Evolutionary conservation across 805 yeast genomes (phyloP), one percentile per base, ranked within the genome.

Genomic region (Barnettozyma siamensis): DNA sequence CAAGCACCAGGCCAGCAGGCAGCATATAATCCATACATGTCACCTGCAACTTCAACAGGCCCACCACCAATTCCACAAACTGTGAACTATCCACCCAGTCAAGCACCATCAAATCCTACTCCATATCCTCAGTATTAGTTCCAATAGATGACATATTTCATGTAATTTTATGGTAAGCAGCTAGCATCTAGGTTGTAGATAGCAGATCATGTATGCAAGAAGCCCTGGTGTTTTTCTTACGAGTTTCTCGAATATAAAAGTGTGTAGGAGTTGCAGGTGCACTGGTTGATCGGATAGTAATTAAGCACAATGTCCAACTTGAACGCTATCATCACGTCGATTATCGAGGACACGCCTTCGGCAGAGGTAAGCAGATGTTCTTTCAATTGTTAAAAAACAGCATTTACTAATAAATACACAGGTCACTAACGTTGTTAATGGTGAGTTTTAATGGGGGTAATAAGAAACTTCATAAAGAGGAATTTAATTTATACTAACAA

Each of bases 261-360:
- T n/a, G n/a, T n/a, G n/a, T n/a, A n/a, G n/a, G n/a, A n/a, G n/a
- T n/a, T n/a, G n/a, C n/a, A n/a, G n/a, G n/a, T n/a, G n/a, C 26
- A 7, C 7, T 23, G 10, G 7, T 26, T 26, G 29, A 26, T 26
- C 8, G 11, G 11, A 15, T 12, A 11, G 13, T 16, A 9, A 30
- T 16, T 17, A 16, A 15, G 11, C 9, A 16, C 12, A 23, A 46
- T 46, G 50, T 37, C 46, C 7, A 46, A 31, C n/a, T 30, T 48
- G 16, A 43, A 48, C 23, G 31, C 40, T 11, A 39, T 49, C 13
- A 40, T 49, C 15, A 23, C 21, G 15, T 53, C 62, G 7, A 60
- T 67, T 49, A 56, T 77, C 29, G 51, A 57, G 24, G 81, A 76
- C 40, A 71, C 80, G 3, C 81, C 83, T 17, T 76, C 80, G 7